Evolutionary conservation across 768 basidiomycete species (phyloP).

Genomic region (Flagelloscypha sp.): DNA sequence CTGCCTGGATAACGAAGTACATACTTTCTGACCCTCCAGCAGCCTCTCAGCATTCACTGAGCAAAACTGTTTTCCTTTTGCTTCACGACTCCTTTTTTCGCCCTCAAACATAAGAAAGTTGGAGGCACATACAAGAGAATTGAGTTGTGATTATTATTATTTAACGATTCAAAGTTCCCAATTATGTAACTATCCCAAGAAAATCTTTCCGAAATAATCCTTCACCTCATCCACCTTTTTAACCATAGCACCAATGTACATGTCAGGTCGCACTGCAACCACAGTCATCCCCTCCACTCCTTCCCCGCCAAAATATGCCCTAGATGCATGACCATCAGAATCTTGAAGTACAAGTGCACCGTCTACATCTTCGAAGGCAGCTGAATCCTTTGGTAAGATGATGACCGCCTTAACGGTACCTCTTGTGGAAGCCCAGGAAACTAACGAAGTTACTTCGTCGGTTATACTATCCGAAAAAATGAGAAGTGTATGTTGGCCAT

Average conservation of each 20-base stretch:
- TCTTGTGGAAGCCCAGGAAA: neutral
- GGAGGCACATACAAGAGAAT: too few species aligned
- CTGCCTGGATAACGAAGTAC: too few species aligned
- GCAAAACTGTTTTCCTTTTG: too few species aligned
- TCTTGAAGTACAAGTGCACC: neutral
- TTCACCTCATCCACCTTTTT: neutral
- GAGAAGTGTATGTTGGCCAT: constrained; percentile 8
- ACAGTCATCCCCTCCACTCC: too few species aligned
- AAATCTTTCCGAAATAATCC: too few species aligned
- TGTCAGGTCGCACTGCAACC: constrained; percentile 1
- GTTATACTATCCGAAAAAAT: constrained; percentile 4
- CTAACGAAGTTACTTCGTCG: neutral
- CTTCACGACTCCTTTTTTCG: too few species aligned
- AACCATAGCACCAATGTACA: neutral
- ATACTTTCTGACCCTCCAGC: too few species aligned
- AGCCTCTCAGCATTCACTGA: too few species aligned
- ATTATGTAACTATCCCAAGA: too few species aligned
- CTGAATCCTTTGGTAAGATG: neutral
- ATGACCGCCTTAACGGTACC: neutral
- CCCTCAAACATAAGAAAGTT: too few species aligned
- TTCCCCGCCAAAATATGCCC: neutral
- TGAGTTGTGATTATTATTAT: too few species aligned
- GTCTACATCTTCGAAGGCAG: neutral
- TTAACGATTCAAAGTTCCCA: too few species aligned
- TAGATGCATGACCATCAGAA: neutral